Evolutionary conservation across 2,329 filamentous ascomycete species (phyloP), one percentile per base, ranked within the genome.

Genomic region (Bipolaris zeicola): DNA sequence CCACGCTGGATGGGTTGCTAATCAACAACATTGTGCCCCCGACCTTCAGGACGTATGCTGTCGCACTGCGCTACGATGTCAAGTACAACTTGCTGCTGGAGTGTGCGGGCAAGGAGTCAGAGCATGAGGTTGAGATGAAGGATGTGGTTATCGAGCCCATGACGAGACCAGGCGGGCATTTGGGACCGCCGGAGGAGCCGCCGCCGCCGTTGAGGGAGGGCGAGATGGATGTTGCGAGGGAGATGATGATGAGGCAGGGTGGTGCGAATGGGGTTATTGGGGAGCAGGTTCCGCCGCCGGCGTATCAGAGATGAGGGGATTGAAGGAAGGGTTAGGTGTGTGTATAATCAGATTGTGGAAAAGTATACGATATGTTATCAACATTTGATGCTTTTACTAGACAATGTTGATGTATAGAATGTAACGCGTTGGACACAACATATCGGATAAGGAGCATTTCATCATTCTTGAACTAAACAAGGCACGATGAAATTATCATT

Each of bases 21-120:
- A 58, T 67, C 47, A 66, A 52, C 50, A 57, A 43, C 4, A 46
- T 59, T 14, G 55, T 67, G 6, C 59, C 60, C 3, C 64, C 67
- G 3, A 59, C 58, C 1, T 69, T 69, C 31, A 59, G 50, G 18
- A 66, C 65, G 8, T 68, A 68, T 20, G 58, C 61, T 3, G 31
- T 68, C 1, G 58, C 61, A 5, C 36, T 63, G 14, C 39, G 34
- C 5, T 68, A 69, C 36, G 58, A 61, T 34, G 48, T 69, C 34
- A 56, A 48, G 22, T 63, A 64, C 11, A 57, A 61, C n/a, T 18
- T 68, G 8, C 46, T 65, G 33, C 42, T 69, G 4, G 63, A 61
- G 11, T 65, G 65, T 24, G 64, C 46, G 5, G 64, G 63, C 6
- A 65, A 61, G 42, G 57, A 63, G 52, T 65, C 58, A 18, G 63